Evolutionary conservation across 768 basidiomycete genomes (phyloP), one percentile per base, ranked within the genome.

Genomic region (Mycena alexandri): DNA sequence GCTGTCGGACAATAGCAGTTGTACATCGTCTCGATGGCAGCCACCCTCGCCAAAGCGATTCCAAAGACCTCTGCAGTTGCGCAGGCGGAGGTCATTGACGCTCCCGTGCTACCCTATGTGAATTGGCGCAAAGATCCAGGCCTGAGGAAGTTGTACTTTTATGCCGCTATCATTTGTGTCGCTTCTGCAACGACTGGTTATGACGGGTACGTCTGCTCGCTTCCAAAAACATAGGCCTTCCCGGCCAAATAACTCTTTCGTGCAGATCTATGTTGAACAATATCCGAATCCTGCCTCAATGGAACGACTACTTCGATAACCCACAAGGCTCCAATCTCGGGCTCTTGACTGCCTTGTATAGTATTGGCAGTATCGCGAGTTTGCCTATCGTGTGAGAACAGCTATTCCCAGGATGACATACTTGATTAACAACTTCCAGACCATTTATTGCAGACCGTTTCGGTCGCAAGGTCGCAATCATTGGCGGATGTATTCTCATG

Each of bases 121-220:
- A 64, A 64, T 56, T 64, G 63, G 63, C 63, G 63, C 51, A 64
- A 54, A 52, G 62, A 63, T 53, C 62, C 62, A 44, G 62, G 62
- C 44, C 56, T 63, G 62, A 63, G 62, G 41, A 64, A 55, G 57
- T 56, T 64, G 63, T 64, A 64, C 54, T 64, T 64, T 56, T 64
- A 64, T 64, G 63, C 63, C 51, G 63, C 63, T 43, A 64, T 64
- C 54, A 64, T 64, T 56, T 64, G 21, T 64, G 63, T 64, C 36
- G 63, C 63, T 43, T 64, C 63, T 55, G 63, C 63, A 46, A 64
- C 63, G 42, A 64, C 63, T 64, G 62, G 42, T n/a, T n/a, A n/a
- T n/a, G n/a, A n/a, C n/a, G n/a, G n/a, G n/a, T n/a, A n/a, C n/a
- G n/a, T n/a, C n/a, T n/a, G n/a, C n/a, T n/a, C n/a, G n/a, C n/a